Evolutionary conservation across 2,329 filamentous ascomycete species (phyloP), one percentile per base, ranked within the genome.

Genomic region (Scedosporium aurantiacum): DNA sequence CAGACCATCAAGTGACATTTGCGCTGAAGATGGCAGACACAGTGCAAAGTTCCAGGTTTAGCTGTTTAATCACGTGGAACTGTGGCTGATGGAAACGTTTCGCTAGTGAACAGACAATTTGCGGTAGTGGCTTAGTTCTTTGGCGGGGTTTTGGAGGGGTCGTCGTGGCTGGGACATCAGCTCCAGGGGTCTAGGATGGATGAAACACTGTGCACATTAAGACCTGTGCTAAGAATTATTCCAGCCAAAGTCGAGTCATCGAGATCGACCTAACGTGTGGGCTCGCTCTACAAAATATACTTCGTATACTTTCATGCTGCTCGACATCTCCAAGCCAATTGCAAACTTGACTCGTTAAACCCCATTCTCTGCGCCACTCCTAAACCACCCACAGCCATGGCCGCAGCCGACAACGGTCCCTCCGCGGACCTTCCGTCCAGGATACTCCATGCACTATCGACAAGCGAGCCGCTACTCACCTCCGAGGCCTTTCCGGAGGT

Each of bases 401-500:
- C 76, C 65, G 73, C 70, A 66, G 70, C 70, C 65, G 73, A 68
- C 65, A 65, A 66, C 60, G 68, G 64, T 57, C 68, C 73, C 32
- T 69, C 70, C 57, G 77, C 77, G 72, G 86, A 90, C 70, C 77
- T 91, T 69, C 79, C 83, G 63, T 77, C 79, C 62, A 78, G 84
- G 68, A 79, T 92, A 66, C 81, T 93, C 68, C 80, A 85, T 64
- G 81, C 82, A 61, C 78, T 93, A 68, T 80, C 81, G 72, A 77
- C 82, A 68, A 75, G 83, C 64, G 82, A 86, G 66, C 81, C 87
- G 55, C 76, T 92, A 66, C 76, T 87, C 67, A 90, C 89, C 60
- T 78, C 79, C 69, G 83, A 90, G 68, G 80, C 81, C 69, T 92
- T 92, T 77, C 85, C 89, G 66, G 73, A 81, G 67, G 75, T 79